Conservation (phyloP, 495 filamentous ascomycete species). For the Articulospora tetracladia region DNA sequence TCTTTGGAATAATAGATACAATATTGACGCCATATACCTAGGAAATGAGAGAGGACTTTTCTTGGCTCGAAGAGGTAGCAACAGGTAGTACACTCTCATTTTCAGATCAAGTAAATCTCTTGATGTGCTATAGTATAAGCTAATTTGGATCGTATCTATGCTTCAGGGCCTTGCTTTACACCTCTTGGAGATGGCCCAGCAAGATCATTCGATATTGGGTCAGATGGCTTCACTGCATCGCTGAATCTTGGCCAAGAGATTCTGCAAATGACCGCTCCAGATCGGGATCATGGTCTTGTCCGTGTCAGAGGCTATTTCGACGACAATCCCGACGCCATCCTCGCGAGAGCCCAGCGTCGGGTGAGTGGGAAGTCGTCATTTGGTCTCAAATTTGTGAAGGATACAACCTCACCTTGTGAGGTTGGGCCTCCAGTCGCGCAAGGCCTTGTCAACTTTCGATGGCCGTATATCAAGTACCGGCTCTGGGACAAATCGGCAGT, state of each 20-base stretch:
- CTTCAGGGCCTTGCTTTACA: not conserved
- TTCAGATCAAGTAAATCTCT: too few species aligned
- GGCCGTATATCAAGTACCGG: slow-evolving; percentile 15
- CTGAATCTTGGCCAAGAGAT: slow-evolving; percentile 14
- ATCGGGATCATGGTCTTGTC: slow-evolving; percentile 8
- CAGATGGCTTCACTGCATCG: slow-evolving; percentile 17
- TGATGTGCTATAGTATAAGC: too few species aligned
- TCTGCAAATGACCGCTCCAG: slow-evolving; percentile 17
- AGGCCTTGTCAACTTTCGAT: slow-evolving; percentile 14
- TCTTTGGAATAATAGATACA: too few species aligned
- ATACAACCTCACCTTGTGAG: not conserved
- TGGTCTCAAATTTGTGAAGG: slow-evolving; percentile 1
- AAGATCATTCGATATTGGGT: slow-evolving; percentile 14
- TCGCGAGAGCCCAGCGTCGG: slow-evolving; percentile 10
- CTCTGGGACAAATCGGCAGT: not conserved
- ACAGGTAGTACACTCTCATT: too few species aligned
- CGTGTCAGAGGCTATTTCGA: slow-evolving; percentile 10
- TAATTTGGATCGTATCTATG: too few species aligned
- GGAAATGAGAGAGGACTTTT: too few species aligned
- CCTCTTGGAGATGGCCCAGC: not conserved
- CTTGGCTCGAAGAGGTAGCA: too few species aligned
- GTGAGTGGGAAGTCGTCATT: slow-evolving; percentile 5
- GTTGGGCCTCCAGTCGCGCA: slow-evolving; percentile 5
- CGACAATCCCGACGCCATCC: slow-evolving; percentile 13
- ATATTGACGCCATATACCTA: too few species aligned